Base-by-base conservation (phyloP, 768 basidiomycete species). In the Pholiota molesta region DNA sequence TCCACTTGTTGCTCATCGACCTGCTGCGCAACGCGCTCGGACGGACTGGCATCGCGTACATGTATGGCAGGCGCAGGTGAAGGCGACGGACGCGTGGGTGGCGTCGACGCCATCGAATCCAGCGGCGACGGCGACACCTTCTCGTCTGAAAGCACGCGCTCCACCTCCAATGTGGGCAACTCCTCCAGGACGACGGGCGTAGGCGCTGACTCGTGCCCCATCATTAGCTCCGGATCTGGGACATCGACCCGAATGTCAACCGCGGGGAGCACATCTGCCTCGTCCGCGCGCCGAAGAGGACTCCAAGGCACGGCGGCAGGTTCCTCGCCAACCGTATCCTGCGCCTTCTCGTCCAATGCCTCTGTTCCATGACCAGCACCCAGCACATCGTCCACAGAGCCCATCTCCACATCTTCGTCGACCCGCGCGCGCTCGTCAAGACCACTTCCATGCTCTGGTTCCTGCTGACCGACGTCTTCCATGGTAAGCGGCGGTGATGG, bases 21-120 rank as follows among this genome's bases (percentile, higher is more conserved):
- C 10, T 44, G n/a, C 42, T 44, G 3, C 8, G 3, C 21, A 44
- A 19, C 42, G 42, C 0, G 29, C 31, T 35, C 31, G 5, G 16
- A 5, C 0, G 55, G 39, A 23, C 17, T 37, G 29, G 21, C 23
- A 17, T 42, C 14, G 14, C 11, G 35, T 0, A 21, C 16, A 6
- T 14, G 19, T 13, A 31, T 21, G 19, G 16, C 10, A 21, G 55
- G 55, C 17, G 7, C 37, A 10, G 56, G 56, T 29, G 19, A 47
- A 29, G 39, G 33, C 31, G 42, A 44, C n/a, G 9, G 17, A 16
- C 45, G 26, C 6, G 29, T 7, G 14, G 56, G 14, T 10, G 56
- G 56, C 44, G 45, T 58, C 10, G 57, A 58, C 13, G 57, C 47
- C 40, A 58, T 21, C 23, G 57, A 58, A 31, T 58, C 57, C 13